Evolutionary conservation across 2,329 filamentous ascomycete genomes (phyloP).

Genomic region (Onygenales sp.): DNA sequence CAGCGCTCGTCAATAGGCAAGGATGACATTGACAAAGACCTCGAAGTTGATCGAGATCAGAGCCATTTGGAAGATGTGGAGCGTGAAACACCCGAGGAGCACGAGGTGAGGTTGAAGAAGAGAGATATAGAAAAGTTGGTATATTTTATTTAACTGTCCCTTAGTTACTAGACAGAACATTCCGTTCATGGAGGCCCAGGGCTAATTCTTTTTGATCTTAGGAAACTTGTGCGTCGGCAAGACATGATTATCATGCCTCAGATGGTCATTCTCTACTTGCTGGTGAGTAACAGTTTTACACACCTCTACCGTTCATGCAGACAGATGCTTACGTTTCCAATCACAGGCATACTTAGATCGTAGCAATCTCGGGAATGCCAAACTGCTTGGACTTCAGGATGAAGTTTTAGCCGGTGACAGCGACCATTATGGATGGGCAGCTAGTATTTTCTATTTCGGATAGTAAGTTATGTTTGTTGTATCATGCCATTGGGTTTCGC

Average conservation of each 20-base stretch:
- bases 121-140: slow-evolving; percentile 7
- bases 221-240: slow-evolving; percentile 10
- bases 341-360: slow-evolving; percentile 10
- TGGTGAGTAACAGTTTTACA: slow-evolving; percentile 2
- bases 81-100: background rate
- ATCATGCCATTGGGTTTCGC: background rate
- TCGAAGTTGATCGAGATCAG: background rate
- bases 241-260: slow-evolving; percentile 12
- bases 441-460: slow-evolving; percentile 12
- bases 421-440: slow-evolving; percentile 9
- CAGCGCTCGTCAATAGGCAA: background rate
- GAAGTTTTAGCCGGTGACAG: slow-evolving; percentile 7
- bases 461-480: slow-evolving; percentile 5
- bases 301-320: background rate
- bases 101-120: background rate
- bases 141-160: background rate
- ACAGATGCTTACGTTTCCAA: background rate
- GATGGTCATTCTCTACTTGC: slow-evolving; percentile 8
- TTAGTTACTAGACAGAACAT: too few species aligned
- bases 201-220: background rate
- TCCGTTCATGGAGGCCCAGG: background rate
- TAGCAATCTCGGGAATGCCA: slow-evolving; percentile 11
- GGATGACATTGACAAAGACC: background rate
- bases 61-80: background rate
- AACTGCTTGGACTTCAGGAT: slow-evolving; percentile 8